These are phyloP conservation scores for Plasmodium falciparum DNA, from an alignment of 169 alveolate genomes.

Conservation along the genomic window DNA sequence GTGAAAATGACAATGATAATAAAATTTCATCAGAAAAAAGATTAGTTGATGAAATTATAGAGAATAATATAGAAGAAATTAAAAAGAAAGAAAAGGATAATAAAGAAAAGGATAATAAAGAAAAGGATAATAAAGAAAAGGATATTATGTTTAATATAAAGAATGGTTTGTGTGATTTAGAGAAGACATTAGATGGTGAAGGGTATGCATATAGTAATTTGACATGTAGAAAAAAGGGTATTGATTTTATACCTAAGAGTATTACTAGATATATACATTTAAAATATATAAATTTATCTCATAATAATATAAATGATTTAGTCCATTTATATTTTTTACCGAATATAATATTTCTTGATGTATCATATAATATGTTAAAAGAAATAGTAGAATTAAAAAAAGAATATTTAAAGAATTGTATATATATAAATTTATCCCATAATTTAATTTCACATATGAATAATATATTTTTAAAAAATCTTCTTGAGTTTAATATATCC, in stretches of 20 bases:
- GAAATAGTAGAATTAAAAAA: conserved; percentile 11
- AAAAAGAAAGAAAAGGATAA: conserved; percentile 4
- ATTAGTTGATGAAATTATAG: not conserved
- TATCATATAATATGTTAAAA: conserved; percentile 37
- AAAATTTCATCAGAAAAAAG: too few relatives aligned
- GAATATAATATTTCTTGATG: conserved; percentile 35
- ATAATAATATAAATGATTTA: conserved; percentile 48
- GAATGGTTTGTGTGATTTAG: conserved; percentile 38
- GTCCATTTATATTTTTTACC: conserved; percentile 10
- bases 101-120: conserved; percentile 1
- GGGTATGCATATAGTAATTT: conserved; percentile 63
- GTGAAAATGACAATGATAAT: not conserved
- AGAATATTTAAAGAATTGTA: conserved; percentile 19
- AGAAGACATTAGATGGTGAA: conserved; percentile 46
- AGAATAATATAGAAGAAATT: not conserved
- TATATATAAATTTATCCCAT: conserved; percentile 51
- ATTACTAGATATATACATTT: conserved; percentile 33
- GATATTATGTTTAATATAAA: conserved; percentile 20
- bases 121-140: conserved; percentile 1
- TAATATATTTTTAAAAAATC: conserved; percentile 21
- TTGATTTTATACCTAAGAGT: conserved; percentile 32
- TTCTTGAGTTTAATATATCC: conserved; percentile 41
- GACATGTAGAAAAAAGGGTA: conserved; percentile 34
- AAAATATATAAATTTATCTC: conserved; percentile 64
- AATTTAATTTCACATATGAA: conserved; percentile 35